phyloP scores from a whole-genome alignment of 805 yeast species.

The Kuraishia cidri region DNA sequence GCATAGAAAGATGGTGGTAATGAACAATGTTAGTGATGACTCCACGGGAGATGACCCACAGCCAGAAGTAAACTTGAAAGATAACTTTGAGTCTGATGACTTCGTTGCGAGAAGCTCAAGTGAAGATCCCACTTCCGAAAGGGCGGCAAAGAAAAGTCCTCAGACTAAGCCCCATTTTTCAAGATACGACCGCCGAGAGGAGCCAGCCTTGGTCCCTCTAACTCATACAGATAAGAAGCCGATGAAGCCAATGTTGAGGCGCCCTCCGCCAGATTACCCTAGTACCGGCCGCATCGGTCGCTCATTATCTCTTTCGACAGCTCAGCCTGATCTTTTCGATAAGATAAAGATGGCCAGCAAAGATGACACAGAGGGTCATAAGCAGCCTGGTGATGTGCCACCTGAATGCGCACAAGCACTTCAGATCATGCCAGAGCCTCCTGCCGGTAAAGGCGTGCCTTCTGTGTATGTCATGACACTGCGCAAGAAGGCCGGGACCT shows the following conservation, averaged over 20 bases:
- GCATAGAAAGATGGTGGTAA: conserved; percentile 13
- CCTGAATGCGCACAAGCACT: too few species aligned
- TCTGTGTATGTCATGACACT: conserved; percentile 39
- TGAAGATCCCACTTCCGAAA: conserved; percentile 3
- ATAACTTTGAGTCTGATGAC: conserved; percentile 5
- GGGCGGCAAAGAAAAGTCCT: conserved; percentile 6
- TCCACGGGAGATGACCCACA: not conserved
- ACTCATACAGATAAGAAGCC: conserved; percentile 1
- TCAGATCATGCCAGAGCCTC: too few species aligned
- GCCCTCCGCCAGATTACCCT: conserved; percentile 31
- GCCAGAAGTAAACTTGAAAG: conserved; percentile 2
- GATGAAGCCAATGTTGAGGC: conserved; percentile 9
- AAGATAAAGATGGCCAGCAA: too few species aligned
- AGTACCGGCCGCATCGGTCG: conserved; percentile 26
- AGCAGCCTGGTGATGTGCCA: too few species aligned
- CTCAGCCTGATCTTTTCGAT: conserved; percentile 22
- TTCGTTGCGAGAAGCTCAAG: conserved; percentile 1
- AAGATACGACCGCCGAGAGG: conserved; percentile 27
- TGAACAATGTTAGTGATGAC: conserved; percentile 6
- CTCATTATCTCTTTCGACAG: conserved; percentile 22
- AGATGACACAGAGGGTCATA: too few species aligned
- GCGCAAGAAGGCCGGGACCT: conserved; percentile 34
- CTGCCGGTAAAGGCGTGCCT: conserved; percentile 42
- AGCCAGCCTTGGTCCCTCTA: conserved; percentile 20
- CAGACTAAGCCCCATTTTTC: too few species aligned